phyloP scores from a whole-genome alignment of 768 basidiomycete species.

The Ephemerocybe angulata region DNA sequence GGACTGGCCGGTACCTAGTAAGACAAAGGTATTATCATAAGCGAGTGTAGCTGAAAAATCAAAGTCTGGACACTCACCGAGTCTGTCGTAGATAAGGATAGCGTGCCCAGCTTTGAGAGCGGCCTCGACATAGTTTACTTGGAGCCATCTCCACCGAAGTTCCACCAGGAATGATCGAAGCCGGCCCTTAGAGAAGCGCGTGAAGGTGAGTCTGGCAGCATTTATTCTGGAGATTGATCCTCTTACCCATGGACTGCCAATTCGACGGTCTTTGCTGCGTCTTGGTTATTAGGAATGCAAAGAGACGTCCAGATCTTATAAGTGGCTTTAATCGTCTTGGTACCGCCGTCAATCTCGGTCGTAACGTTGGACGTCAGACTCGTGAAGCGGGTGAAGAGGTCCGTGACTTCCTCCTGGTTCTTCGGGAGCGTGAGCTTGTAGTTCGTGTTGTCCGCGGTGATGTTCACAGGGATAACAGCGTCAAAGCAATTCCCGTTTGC shows the following conservation, averaged over 20 bases:
- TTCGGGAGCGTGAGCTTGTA: not conserved
- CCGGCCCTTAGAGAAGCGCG: not conserved
- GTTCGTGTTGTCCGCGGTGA: not conserved
- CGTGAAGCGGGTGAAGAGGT: not conserved
- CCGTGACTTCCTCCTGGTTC: not conserved
- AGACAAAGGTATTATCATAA: no score
- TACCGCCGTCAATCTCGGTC: not conserved
- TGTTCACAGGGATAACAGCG: not conserved
- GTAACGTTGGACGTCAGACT: not conserved
- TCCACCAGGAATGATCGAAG: not conserved
- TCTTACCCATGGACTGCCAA: not conserved
- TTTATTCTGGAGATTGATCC: not conserved
- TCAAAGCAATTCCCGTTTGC: not conserved
- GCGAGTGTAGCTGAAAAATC: not conserved
- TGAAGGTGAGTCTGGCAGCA: not conserved
- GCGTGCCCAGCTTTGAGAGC: not conserved
- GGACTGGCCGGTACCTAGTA: not conserved
- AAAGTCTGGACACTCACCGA: not conserved
- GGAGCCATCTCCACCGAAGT: not conserved
- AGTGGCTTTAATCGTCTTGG: not conserved
- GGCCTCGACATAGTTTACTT: not conserved
- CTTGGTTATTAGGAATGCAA: not conserved
- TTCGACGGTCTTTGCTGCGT: not conserved
- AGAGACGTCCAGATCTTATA: not conserved
- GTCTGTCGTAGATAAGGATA: not conserved